phyloP scores from a whole-genome alignment of 306 rosid species.

The Dryas drummondii region DNA sequence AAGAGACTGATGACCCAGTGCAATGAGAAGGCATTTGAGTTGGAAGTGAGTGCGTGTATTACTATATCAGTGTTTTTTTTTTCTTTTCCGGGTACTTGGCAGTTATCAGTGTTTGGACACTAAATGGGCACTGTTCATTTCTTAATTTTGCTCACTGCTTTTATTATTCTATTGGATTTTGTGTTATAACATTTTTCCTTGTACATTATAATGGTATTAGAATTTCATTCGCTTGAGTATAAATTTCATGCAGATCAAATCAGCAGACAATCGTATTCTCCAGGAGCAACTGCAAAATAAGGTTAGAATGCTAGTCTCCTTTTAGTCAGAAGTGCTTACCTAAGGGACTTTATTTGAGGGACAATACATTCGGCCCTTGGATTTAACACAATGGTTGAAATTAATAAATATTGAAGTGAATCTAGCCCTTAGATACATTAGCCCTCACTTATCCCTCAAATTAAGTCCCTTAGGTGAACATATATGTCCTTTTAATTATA shows the following conservation, averaged over 20 bases:
- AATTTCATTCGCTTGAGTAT: not conserved
- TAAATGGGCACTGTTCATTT: conserved; percentile 6
- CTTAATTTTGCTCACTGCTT: not conserved
- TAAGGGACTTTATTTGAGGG: too few relatives aligned
- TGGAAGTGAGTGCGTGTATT: conserved; percentile 69
- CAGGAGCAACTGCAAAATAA: conserved; percentile 90
- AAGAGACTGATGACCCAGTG: conserved; percentile 84
- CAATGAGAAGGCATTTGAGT: conserved; percentile 88
- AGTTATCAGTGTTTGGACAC: not conserved
- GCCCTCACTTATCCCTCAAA: too few relatives aligned
- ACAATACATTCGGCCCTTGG: too few relatives aligned
- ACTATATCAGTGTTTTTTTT: conserved; percentile 18
- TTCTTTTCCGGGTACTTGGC: too few relatives aligned
- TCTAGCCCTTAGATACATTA: too few relatives aligned
- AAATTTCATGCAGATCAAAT: conserved; percentile 61
- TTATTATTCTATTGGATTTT: not conserved
- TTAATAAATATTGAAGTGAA: too few relatives aligned
- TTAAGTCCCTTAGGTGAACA: too few relatives aligned
- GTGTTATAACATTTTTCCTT: not conserved
- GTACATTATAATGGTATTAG: not conserved
- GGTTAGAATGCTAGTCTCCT: conserved; percentile 41
- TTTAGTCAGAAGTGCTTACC: not conserved
- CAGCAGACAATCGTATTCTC: conserved; percentile 95
- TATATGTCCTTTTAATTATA: not conserved
- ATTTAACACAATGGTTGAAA: too few relatives aligned